A percentile compares a stretch with the other conserved stretches of the same genome.
Conservation (phyloP, 2,329 filamentous ascomycete species). For the Alternaria tenuissima region DNA sequence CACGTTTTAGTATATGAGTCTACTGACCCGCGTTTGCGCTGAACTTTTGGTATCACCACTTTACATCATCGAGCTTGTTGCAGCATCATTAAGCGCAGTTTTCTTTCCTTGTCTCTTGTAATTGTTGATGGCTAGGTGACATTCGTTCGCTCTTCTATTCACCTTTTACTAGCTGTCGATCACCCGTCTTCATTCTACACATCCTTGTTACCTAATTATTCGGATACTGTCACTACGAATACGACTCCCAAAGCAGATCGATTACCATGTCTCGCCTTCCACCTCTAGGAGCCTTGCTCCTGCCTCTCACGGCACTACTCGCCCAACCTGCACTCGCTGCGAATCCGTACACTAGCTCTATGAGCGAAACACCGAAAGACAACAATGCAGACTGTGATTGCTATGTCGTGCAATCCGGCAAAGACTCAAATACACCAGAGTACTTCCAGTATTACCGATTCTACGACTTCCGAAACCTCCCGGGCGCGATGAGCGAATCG, state of each 20-base stretch:
- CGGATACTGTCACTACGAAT: not conserved
- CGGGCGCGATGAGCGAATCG: constrained; percentile 33
- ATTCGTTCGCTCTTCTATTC: constrained; percentile 15
- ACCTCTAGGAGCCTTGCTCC: constrained; percentile 30
- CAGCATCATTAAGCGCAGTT: constrained; percentile 7
- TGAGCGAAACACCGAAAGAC: constrained; percentile 42
- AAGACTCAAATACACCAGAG: constrained; percentile 45
- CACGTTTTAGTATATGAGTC: constrained; percentile 29
- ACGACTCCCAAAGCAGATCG: not conserved
- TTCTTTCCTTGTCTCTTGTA: not conserved
- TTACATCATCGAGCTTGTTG: constrained; percentile 3
- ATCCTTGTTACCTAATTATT: constrained; percentile 13
- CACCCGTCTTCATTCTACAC: constrained; percentile 5
- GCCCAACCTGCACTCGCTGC: constrained; percentile 33
- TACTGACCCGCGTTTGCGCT: constrained; percentile 18
- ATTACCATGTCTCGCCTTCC: constrained; percentile 28
- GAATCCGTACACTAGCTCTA: constrained; percentile 39
- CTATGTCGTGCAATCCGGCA: constrained; percentile 57
- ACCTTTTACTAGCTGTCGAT: constrained; percentile 14
- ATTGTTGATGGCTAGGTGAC: constrained; percentile 19
- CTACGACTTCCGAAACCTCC: constrained; percentile 60
- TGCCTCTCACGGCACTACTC: constrained; percentile 36
- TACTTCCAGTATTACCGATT: constrained; percentile 62
- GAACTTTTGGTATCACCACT: not conserved
- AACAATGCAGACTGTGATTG: constrained; percentile 55